Conservation (phyloP, 2,329 filamentous ascomycete genomes). For the Fusarium odoratissimum region DNA sequence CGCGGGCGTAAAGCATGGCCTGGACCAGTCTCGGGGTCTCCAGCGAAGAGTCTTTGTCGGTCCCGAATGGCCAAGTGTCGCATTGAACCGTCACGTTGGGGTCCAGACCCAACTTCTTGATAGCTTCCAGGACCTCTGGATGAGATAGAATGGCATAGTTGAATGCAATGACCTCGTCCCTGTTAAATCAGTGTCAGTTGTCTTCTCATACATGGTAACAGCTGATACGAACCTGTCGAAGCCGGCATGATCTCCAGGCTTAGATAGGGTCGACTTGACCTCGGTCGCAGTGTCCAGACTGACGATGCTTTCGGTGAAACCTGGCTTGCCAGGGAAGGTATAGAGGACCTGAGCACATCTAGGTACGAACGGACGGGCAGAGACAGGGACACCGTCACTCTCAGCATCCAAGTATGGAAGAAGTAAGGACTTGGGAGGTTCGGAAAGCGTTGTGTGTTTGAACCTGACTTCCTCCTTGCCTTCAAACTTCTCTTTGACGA, state of each 20-base stretch:
- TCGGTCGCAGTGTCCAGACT: not conserved
- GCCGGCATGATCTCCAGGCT: not conserved
- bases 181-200: not conserved
- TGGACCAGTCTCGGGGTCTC: not conserved
- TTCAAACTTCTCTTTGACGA: not conserved
- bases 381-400: not conserved
- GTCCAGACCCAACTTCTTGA: not conserved
- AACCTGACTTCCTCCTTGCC: not conserved
- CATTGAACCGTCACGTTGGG: not conserved
- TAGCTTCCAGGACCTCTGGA: not conserved
- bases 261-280: not conserved
- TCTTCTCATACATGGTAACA: fast-evolving
- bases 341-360: not conserved
- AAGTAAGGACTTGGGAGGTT: not conserved
- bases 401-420: not conserved
- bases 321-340: not conserved
- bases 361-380: not conserved
- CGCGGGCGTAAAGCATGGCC: not conserved
- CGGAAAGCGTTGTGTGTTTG: not conserved
- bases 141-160: not conserved
- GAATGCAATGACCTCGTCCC: not conserved
- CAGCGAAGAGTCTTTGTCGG: not conserved
- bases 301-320: not conserved
- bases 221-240: not conserved
- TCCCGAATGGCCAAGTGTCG: not conserved